These are phyloP conservation scores for Naganishia onofrii DNA, from an alignment of 768 basidiomycete species.

Conservation along the genomic window DNA sequence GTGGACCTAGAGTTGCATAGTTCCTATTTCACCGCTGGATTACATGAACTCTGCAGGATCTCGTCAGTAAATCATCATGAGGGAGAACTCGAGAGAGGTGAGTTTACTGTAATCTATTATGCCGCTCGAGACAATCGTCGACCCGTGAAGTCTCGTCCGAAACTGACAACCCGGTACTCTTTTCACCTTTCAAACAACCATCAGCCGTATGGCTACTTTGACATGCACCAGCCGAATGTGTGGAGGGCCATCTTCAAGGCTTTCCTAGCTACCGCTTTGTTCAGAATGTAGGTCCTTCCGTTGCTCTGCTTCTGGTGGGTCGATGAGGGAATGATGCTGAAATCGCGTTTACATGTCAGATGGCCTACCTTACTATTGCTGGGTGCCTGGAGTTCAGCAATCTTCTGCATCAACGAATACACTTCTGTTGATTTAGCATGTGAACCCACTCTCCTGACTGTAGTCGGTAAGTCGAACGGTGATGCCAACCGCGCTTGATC, in stretches of 20 bases:
- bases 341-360: not conserved
- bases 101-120: not conserved
- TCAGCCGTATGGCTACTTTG: slow-evolving; percentile 23
- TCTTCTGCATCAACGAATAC: slow-evolving; percentile 22
- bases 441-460: slow-evolving; percentile 21
- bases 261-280: slow-evolving; percentile 19
- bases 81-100: slow-evolving; percentile 22
- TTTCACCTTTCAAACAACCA: not conserved
- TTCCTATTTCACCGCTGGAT: no score
- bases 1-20: no score
- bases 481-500: not conserved
- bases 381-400: slow-evolving; percentile 4
- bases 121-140: not conserved
- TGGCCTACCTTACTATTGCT: slow-evolving; percentile 16
- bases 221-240: slow-evolving; percentile 16
- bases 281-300: slow-evolving; percentile 6
- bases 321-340: not conserved
- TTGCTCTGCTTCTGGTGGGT: no score
- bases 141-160: not conserved
- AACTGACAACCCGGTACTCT: no score
- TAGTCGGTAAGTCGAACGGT: slow-evolving; percentile 5
- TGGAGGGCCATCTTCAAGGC: slow-evolving; percentile 21
- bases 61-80: not conserved
- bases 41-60: no score
- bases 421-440: not conserved